A percentile compares a stretch with the other conserved stretches of the same genome.
Evolutionary conservation across 2,329 filamentous ascomycete genomes (phyloP).

Genomic region (Neopestalotiopsis rosae): DNA sequence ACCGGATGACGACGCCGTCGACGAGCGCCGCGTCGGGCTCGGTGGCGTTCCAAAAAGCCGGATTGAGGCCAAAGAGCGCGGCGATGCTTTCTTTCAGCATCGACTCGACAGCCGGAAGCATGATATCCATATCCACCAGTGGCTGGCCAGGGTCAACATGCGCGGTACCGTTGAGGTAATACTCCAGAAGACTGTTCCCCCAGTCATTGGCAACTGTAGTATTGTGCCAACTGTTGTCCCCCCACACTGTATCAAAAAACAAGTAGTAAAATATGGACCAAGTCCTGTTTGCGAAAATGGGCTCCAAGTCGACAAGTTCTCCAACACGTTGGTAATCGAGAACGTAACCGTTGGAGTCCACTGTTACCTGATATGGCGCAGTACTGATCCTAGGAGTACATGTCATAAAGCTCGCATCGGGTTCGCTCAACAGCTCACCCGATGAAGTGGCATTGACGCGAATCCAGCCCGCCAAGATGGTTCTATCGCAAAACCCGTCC

Average conservation of each 20-base stretch:
- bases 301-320: not conserved
- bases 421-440: not conserved
- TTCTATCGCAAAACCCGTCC: not conserved
- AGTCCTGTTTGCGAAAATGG: not conserved
- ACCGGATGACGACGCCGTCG: not conserved
- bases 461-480: not conserved
- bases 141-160: not conserved
- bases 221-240: not conserved
- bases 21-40: not conserved
- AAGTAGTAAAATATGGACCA: not conserved
- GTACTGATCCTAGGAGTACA: not conserved
- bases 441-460: not conserved
- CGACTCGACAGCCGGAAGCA: not conserved
- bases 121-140: not conserved
- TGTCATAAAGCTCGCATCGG: not conserved
- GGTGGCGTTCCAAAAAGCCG: not conserved
- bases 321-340: not conserved
- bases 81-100: not conserved
- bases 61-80: slow-evolving; percentile 2
- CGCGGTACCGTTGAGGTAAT: not conserved
- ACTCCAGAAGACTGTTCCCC: not conserved
- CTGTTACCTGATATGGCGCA: not conserved
- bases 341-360: not conserved
- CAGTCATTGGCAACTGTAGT: not conserved
- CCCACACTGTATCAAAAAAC: not conserved